phyloP scores from a whole-genome alignment of 1,284 basidiomycete species.

The Naganishia albida region DNA sequence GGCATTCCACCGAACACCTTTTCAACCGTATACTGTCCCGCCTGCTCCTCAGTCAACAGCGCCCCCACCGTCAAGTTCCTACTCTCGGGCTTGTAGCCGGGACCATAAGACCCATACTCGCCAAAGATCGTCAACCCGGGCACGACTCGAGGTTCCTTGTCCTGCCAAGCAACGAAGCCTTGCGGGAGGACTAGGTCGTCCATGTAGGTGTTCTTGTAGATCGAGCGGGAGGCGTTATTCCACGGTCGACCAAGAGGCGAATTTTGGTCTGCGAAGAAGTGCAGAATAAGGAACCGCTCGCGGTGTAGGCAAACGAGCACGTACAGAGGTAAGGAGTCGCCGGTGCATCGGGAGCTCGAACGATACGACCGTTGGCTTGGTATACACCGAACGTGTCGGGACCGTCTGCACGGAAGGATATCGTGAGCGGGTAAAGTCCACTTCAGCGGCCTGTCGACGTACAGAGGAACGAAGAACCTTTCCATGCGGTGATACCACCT shows the following conservation, averaged over 20 bases:
- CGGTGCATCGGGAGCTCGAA: slow-evolving; percentile 53
- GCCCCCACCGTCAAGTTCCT: slow-evolving; percentile 20
- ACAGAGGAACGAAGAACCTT: slow-evolving; percentile 61
- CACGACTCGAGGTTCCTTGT: slow-evolving; percentile 25
- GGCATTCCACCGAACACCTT: slow-evolving; percentile 30
- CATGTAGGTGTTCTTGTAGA: slow-evolving; percentile 37
- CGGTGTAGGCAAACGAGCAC: neutral
- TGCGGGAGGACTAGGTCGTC: slow-evolving; percentile 23
- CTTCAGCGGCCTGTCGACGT: slow-evolving; percentile 53
- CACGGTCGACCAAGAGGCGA: slow-evolving; percentile 37
- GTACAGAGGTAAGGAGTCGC: slow-evolving; percentile 19
- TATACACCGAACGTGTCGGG: slow-evolving; percentile 63
- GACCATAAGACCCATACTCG: slow-evolving; percentile 25
- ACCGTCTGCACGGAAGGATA: slow-evolving; percentile 21
- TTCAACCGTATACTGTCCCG: slow-evolving; percentile 22
- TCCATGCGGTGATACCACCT: slow-evolving; percentile 66
- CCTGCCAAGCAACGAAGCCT: slow-evolving; percentile 27
- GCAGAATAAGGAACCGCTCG: neutral
- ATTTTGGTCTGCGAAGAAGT: slow-evolving; percentile 1
- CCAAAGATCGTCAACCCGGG: slow-evolving; percentile 28
- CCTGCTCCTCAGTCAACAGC: slow-evolving; percentile 16
- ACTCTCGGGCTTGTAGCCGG: slow-evolving; percentile 16
- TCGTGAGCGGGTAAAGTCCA: neutral
- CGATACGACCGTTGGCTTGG: slow-evolving; percentile 62
- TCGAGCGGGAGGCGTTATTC: slow-evolving; percentile 35